Percentiles rank a stretch among this genome's conserved stretches.
Evolutionary conservation across 257 asterid species (phyloP).

Genomic region (Solanum dulcamara): DNA sequence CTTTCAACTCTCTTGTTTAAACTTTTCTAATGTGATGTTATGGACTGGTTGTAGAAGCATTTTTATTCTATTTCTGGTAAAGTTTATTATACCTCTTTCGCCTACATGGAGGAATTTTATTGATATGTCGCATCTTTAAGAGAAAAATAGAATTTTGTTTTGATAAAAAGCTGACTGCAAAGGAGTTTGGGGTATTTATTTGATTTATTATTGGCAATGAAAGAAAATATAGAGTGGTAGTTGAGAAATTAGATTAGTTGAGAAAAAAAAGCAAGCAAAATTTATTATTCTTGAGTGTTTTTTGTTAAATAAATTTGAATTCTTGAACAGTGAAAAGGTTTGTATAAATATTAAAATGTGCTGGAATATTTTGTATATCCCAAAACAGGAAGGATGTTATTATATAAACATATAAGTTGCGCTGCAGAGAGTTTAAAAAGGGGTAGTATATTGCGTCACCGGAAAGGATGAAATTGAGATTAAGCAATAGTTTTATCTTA

Average conservation of each 20-base stretch:
- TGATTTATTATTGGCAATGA: not conserved
- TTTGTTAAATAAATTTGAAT: not conserved
- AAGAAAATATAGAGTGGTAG: not conserved
- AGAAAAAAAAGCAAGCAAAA: not conserved
- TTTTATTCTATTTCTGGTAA: not conserved
- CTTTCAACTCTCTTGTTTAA: not conserved
- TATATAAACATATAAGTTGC: not conserved
- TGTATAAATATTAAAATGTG: not conserved
- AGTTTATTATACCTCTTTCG: too few species aligned
- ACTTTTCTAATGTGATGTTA: too few species aligned
- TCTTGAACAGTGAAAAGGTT: not conserved
- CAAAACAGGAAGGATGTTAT: not conserved
- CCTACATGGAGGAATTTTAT: too few species aligned
- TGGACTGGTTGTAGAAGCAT: not conserved
- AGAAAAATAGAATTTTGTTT: not conserved
- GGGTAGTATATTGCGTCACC: too few species aligned
- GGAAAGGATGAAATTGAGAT: too few species aligned
- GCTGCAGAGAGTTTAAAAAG: too few species aligned
- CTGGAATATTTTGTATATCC: not conserved
- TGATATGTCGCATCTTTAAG: not conserved
- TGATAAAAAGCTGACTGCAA: not conserved
- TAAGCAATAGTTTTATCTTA: too few species aligned
- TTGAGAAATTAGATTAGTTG: not conserved
- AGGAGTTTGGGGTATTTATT: not conserved
- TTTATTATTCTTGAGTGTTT: not conserved